A percentile compares a stretch with the other conserved stretches of the same genome.
phyloP scores from a whole-genome alignment of 2,329 filamentous ascomycete species.

The Sodiomyces alkalinus region DNA sequence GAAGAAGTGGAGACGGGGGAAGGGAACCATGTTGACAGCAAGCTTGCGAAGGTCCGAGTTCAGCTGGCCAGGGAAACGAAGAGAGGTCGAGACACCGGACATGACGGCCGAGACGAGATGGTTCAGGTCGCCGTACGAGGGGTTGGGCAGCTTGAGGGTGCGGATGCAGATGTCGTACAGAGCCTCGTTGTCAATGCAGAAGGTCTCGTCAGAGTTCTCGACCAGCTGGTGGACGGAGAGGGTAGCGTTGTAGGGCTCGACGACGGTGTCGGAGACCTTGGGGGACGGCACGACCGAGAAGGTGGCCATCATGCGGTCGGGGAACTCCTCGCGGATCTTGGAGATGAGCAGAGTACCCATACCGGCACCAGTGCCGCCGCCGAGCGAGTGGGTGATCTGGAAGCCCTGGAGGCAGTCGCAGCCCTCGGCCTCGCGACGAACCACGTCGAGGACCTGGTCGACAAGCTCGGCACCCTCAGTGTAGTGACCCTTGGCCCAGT shows the following conservation, averaged over 20 bases:
- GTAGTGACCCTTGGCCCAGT: constrained; percentile 99
- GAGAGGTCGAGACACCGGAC: constrained; percentile 96
- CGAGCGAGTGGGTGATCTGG: constrained; percentile 99
- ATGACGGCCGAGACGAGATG: constrained; percentile 99
- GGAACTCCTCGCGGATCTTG: constrained; percentile 99
- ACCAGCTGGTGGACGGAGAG: constrained; percentile 98
- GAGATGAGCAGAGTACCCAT: constrained; percentile 99
- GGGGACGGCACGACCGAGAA: constrained; percentile 98
- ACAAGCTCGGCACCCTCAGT: constrained; percentile 98
- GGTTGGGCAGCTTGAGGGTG: constrained; percentile 96
- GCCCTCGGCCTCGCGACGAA: constrained; percentile 95
- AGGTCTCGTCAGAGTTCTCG: constrained; percentile 99
- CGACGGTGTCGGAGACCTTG: constrained; percentile 98
- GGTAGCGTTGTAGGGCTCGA: constrained; percentile 99
- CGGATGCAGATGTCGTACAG: constrained; percentile 99
- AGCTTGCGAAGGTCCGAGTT: constrained; percentile 99
- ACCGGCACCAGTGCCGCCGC: constrained; percentile 99
- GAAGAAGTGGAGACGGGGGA: constrained; percentile 99
- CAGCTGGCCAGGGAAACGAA: constrained; percentile 98
- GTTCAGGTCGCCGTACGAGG: constrained; percentile 98
- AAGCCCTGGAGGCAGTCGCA: constrained; percentile 99
- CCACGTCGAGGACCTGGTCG: constrained; percentile 94
- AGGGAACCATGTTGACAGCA: constrained; percentile 99
- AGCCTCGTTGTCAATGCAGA: constrained; percentile 99
- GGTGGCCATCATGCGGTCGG: constrained; percentile 99